These are phyloP conservation scores for Urtica urens DNA, from an alignment of 306 rosid species.

Conservation along the genomic window DNA sequence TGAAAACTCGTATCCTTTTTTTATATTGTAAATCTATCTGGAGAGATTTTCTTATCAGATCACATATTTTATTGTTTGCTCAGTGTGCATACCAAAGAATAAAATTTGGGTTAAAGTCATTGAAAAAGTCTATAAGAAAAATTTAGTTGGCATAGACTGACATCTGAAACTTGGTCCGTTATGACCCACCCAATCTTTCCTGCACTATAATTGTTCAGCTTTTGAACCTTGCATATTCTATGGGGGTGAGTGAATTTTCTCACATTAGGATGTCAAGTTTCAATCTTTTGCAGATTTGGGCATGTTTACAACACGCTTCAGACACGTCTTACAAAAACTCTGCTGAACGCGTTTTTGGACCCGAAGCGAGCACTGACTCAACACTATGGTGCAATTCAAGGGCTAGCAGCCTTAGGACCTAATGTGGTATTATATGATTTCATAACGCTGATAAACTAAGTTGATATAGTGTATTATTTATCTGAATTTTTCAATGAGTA, in stretches of 20 bases:
- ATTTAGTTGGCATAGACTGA: neutral
- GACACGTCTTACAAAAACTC: slow-evolving; percentile 65
- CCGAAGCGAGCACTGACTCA: slow-evolving; percentile 72
- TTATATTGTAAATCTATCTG: too few relatives aligned
- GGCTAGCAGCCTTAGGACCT: slow-evolving; percentile 65
- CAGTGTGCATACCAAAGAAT: too few relatives aligned
- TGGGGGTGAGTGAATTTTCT: neutral
- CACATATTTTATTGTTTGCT: too few relatives aligned
- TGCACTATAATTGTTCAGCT: too few relatives aligned
- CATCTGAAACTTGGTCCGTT: neutral
- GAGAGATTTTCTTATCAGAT: too few relatives aligned
- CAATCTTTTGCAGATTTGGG: slow-evolving; percentile 51
- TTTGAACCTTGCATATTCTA: too few relatives aligned
- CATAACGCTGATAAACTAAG: slow-evolving; percentile 7
- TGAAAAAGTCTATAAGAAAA: too few relatives aligned
- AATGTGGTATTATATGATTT: slow-evolving; percentile 47
- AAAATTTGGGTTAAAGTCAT: too few relatives aligned
- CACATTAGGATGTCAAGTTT: neutral
- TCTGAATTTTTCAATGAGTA: too few relatives aligned
- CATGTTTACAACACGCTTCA: slow-evolving; percentile 70
- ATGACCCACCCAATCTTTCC: neutral
- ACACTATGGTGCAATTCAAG: slow-evolving; percentile 84
- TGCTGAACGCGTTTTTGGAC: slow-evolving; percentile 78
- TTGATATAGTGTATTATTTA: too few relatives aligned
- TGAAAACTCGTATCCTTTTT: too few relatives aligned